These are phyloP conservation scores for Penicillium samsonianum DNA, from an alignment of 495 filamentous ascomycete species.

Conservation along the genomic window DNA sequence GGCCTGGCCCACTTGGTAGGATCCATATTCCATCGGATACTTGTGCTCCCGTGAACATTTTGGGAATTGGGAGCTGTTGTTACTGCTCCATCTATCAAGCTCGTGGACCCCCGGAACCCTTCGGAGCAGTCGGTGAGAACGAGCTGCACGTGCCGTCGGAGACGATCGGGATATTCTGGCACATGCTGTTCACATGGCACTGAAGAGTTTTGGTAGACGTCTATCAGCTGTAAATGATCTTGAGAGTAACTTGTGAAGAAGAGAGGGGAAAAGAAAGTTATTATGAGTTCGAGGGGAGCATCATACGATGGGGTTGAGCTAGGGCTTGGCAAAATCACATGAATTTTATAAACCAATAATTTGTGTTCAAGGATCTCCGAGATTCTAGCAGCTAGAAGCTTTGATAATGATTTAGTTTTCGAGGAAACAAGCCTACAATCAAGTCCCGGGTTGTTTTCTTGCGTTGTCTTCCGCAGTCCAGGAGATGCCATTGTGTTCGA, in stretches of 20 bases:
- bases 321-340: constrained; percentile 7
- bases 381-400: neutral
- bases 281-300: neutral
- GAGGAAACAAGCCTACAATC: no score
- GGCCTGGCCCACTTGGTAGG: constrained; percentile 11
- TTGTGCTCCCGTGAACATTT: constrained; percentile 17
- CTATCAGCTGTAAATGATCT: neutral
- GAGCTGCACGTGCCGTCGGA: constrained; percentile 20
- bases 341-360: no score
- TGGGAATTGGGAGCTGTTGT: neutral
- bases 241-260: neutral
- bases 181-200: constrained; percentile 22
- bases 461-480: neutral
- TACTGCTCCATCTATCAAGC: neutral
- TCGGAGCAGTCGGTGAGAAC: constrained; percentile 28
- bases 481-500: neutral
- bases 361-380: neutral
- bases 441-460: neutral
- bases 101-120: constrained; percentile 29
- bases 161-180: constrained; percentile 22
- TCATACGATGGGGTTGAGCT: neutral
- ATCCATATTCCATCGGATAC: constrained; percentile 16
- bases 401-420: neutral
- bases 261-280: neutral
- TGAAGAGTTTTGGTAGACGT: neutral